Evolutionary conservation across 306 rosid genomes (phyloP).

Genomic region (Quercus glauca): DNA sequence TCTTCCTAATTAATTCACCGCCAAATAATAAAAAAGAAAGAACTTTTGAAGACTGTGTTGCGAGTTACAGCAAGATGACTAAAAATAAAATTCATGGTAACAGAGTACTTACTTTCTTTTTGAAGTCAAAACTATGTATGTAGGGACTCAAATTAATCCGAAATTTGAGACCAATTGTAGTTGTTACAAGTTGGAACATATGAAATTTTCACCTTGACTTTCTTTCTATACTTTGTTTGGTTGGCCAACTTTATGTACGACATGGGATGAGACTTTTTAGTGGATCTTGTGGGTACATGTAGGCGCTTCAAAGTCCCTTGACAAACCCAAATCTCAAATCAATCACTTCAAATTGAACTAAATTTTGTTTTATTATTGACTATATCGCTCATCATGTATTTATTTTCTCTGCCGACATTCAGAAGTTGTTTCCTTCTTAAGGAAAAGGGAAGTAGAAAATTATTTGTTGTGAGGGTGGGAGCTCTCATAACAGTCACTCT

Average conservation of each 20-base stretch:
- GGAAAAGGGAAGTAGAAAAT: not conserved
- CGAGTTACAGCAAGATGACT: not conserved
- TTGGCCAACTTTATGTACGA: constrained; percentile 18
- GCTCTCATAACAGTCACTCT: no score
- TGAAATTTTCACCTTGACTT: constrained; percentile 51
- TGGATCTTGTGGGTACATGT: constrained; percentile 44
- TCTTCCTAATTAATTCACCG: no score
- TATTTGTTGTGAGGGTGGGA: not conserved
- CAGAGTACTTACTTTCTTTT: constrained; percentile 10
- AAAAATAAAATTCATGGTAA: not conserved
- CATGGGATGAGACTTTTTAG: constrained; percentile 35
- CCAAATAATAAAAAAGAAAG: not conserved
- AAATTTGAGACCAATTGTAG: constrained; percentile 25
- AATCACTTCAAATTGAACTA: no score
- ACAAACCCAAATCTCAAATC: constrained; percentile 32
- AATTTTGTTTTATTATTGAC: not conserved
- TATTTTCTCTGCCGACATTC: not conserved
- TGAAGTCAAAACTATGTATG: constrained; percentile 32
- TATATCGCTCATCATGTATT: not conserved
- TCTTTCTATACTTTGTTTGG: constrained; percentile 24
- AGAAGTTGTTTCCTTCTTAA: not conserved
- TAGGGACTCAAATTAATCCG: constrained; percentile 29
- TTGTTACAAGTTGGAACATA: constrained; percentile 35
- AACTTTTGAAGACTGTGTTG: not conserved
- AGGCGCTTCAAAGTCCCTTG: constrained; percentile 28